Base-by-base conservation (phyloP, 768 basidiomycete species). In the Xanthoconium stramineum region DNA sequence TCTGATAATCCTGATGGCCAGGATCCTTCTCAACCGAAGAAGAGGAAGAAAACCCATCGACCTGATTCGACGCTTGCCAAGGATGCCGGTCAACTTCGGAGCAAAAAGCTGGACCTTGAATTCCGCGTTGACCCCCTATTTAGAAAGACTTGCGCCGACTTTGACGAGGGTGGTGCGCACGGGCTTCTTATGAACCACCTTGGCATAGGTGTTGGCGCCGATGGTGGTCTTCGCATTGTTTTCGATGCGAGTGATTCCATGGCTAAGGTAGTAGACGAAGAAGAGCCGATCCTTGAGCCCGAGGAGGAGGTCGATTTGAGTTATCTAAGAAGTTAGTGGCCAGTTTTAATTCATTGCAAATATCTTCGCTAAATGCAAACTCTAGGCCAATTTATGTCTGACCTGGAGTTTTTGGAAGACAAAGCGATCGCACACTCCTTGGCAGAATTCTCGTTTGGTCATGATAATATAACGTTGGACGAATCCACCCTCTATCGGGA, bases 101-200 rank as follows among this genome's bases (percentile, higher is more conserved):
- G 84, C 75, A 98, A 99, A 78, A 94, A 96, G 66, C 80, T 93
- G 44, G 97, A 99, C 56, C 81, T 98, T 33, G 97, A 98, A 68
- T 97, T 97, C 72, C 88, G 84, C 44, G 93, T 99, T 30, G 97
- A 99, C 68, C 97, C 97, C 2, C 78, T 99, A 35, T 99, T 99
- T 77, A 90, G 83, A 75, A 99, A 99, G 78, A 98, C 97, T 3
- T 92, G 88, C 65, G 96, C 92, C 24, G 97, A 99, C 68, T 98
- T 99, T 65, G 97, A 99, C 69, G 97, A 99, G 71, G 97, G 95
- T 40, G 96, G 97, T 47, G 97, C 97, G 0, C 87, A 91, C 57
- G 97, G 97, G 12, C 74, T 99, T 46, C 75, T 99, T 33, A 96
- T 98, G 95, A 98, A 99, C 67, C 97, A 99, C 67, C 78, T 99